Base-by-base conservation (phyloP, 306 rosid species). In the Dalbergia cultrata region DNA sequence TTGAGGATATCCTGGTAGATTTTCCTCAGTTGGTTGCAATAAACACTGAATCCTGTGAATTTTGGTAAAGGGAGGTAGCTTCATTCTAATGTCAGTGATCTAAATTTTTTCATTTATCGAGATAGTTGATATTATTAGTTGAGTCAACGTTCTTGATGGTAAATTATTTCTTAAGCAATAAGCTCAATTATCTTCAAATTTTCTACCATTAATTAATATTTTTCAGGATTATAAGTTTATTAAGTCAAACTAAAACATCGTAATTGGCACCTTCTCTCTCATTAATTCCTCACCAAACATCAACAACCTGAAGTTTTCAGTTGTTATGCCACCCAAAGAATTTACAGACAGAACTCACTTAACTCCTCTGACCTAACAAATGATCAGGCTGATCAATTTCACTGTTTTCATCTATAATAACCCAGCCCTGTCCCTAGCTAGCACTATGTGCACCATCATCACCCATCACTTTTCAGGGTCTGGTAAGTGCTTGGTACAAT, bases 271-370 rank as follows among this genome's bases (percentile, higher is more conserved):
- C 0, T 60, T 11, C 7, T 64, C 14, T 67, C 6, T 39, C 41
- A 37, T 26, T 26, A 26, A 79, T 78, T 83, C 86, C 92, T 76
- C 41, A 86, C 89, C 93, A 59, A 87, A 90, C 83, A 67, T n/a
- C 69, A 83, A 87, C 89, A 78, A 87, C 83, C 63, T 72, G 45
- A 77, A 78, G 68, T 62, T 70, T 59, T 71, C 37, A 65, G 72
- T 86, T 85, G 66, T 84, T 90, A 87, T 73, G 85, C 97, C 90
- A 72, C 76, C 90, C 87, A 73, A 78, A 74, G 85, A 92, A 78
- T 72, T 61, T 6, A 13, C 34, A 41, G 41, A 71, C 12, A 63
- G 43, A 63, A 39, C 56, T 1, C 50, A 72, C 77, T 77, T 87
- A n/a, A 47, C 92, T 85, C 85, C 80, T 81, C 80, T 37, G 83